Evolutionary conservation across 805 yeast genomes (phyloP), one percentile per base, ranked within the genome.

Genomic region (Candida schatavii): DNA sequence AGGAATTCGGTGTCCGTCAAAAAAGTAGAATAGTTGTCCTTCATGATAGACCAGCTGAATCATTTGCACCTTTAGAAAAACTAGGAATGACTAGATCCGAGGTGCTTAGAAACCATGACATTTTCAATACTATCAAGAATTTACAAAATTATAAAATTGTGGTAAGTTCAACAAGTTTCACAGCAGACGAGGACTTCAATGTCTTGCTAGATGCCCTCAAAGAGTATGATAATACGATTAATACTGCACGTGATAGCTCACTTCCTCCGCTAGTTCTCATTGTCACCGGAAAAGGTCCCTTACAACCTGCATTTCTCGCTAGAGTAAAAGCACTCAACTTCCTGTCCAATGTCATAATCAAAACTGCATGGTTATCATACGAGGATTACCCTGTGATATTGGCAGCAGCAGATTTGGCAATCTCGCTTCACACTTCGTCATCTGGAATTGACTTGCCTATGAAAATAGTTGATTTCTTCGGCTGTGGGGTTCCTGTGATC

Each of bases 211-310:
- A 81, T 9, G 88, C 96, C 0, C 66, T 93, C 41, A 73, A 74
- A 39, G 48, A 62, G 18, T 83, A 88, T 48, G 90, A 85, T 39
- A 46, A 50, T 9, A 15, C 35, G 7, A 14, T 53, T n/a, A 13
- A 3, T 38, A 29, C 14, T 39, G n/a, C n/a, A n/a, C 38, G 45
- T 4, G 35, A 33, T n/a, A 44, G 36, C 7, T 26, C 48, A 1
- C 48, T 73, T 3, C 81, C 82, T 1, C 74, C 72, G 3, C 55
- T 90, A 1, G 59, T 80, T 29, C 77, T 88, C 40, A 63, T 93
- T n/a, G 83, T 93, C n/a, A 93, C 99, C 0, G 99, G 99, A 0
- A 91, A 90, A 59, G 99, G 99, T 0, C 98, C 98, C 0, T 59
- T 85, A 62, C 80, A 80, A 49, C 59, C 63, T 2, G 64, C 75